Evolutionary conservation across 192 early-diverging fungal genomes (phyloP).

Genomic region (Backusella tarrabulga): DNA sequence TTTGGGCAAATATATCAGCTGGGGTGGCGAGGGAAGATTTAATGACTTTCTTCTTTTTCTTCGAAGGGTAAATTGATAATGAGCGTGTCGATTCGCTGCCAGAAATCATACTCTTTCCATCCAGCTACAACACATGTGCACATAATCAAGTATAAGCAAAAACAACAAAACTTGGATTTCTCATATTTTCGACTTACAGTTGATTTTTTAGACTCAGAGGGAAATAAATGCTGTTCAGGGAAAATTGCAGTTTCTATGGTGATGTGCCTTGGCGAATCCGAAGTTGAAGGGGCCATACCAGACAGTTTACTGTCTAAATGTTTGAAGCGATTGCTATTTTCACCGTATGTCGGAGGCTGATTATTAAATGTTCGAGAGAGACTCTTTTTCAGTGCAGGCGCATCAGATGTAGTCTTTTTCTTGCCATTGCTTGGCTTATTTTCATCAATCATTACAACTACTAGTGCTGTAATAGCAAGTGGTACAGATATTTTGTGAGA

Average conservation of each 20-base stretch:
- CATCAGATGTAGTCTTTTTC: not conserved
- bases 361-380: slow-evolving; percentile 6
- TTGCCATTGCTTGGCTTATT: not conserved
- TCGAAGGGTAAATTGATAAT: not conserved
- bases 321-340: not conserved
- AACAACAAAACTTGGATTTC: not conserved
- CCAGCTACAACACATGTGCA: slow-evolving; percentile 2
- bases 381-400: not conserved
- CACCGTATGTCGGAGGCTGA: not conserved
- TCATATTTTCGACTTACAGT: not conserved
- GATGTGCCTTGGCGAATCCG: slow-evolving; percentile 18
- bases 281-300: not conserved
- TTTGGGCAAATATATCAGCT: slow-evolving; percentile 40
- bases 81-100: slow-evolving; percentile 32
- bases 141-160: not conserved
- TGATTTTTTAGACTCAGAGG: not conserved
- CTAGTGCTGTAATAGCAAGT: not conserved
- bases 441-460: not conserved
- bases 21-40: slow-evolving; percentile 20
- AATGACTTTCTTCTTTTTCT: slow-evolving; percentile 26
- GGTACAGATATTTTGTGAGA: not conserved
- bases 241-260: slow-evolving; percentile 27
- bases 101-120: slow-evolving; percentile 24
- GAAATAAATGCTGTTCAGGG: slow-evolving; percentile 20
- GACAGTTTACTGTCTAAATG: not conserved